Conservation (phyloP, 257 asterid genomes). For the Paraleonurus japonicus region DNA sequence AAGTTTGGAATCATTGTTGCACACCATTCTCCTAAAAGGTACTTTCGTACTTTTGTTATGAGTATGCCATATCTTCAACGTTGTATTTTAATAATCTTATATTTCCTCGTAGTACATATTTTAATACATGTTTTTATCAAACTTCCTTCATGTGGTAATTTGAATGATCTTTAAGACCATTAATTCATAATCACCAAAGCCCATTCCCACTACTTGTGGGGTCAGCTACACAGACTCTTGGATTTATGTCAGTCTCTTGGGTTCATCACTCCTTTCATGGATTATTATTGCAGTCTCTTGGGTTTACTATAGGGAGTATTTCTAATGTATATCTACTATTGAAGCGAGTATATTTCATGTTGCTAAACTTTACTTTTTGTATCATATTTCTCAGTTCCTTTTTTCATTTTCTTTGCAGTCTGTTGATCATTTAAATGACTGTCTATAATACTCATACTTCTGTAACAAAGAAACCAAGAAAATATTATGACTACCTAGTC, state of each 20-base stretch:
- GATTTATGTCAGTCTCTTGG: neutral
- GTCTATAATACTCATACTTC: neutral
- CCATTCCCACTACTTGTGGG: neutral
- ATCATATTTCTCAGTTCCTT: neutral
- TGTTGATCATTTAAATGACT: neutral
- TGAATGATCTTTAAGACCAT: neutral
- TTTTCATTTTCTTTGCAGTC: neutral
- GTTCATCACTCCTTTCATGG: neutral
- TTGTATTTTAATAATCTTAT: neutral
- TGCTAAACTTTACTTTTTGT: neutral
- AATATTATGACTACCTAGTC: conserved; percentile 18
- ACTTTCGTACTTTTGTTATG: conserved; percentile 18
- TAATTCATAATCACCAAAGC: neutral
- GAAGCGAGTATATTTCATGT: neutral
- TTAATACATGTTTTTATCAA: neutral
- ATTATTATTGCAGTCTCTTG: neutral
- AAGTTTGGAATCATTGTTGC: conserved; percentile 67
- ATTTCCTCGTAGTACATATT: conserved; percentile 7
- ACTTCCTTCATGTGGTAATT: conserved; percentile 8
- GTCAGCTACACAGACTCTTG: neutral
- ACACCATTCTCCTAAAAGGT: conserved; percentile 58
- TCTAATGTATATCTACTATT: neutral
- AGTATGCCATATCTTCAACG: neutral
- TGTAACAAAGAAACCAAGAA: neutral
- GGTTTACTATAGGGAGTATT: neutral